Base-by-base conservation (phyloP, 495 filamentous ascomycete genomes). In the Penicillium fimorum region DNA sequence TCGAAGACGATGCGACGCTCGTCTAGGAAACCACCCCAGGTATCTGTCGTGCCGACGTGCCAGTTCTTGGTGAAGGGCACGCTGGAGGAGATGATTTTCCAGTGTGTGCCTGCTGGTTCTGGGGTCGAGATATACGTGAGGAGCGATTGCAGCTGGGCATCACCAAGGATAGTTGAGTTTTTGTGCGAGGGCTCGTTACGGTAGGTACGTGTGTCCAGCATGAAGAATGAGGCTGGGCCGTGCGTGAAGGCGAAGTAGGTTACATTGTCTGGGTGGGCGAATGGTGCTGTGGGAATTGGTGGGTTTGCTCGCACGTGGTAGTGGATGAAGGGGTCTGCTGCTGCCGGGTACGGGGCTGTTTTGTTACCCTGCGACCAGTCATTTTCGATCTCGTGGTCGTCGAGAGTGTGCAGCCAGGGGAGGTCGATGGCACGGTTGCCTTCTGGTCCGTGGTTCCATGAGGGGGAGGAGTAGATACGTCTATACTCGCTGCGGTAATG, bases 51-150 rank as follows among this genome's bases (percentile, higher is more conserved):
- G 53, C 90, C 89, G 60, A 94, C 80, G 27, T 79, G 84, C 94
- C 94, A 98, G 72, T 98, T 98, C 70, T 95, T 92, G 13, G 94
- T 97, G 72, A 98, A 96, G 0, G 94, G 94, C 30, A 97, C 85
- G 29, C 87, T 89, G 45, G 88, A 90, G 5, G 89, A 84, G 35
- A 98, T 72, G 65, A 98, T 85, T 74, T 97, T 97, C 93, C 93
- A 98, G 55, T 87, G 86, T 0, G 96, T 88, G 11, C 90, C 90
- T 35, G 75, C 75, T 0, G 86, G 86, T 53, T 88, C 85, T 0
- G 86, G 84, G 8, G 78, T 78, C 9, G 71, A 58, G n/a, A 98
- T 78, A 79, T 86, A 98, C 4, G 78, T 72, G 15, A 97, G 76
- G 11, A 98, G 81, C 55, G 92, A 90, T 15, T 83, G 76, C 1